Base-by-base conservation (phyloP, 1,284 basidiomycete genomes). In the Moesziomyces antarcticus region DNA sequence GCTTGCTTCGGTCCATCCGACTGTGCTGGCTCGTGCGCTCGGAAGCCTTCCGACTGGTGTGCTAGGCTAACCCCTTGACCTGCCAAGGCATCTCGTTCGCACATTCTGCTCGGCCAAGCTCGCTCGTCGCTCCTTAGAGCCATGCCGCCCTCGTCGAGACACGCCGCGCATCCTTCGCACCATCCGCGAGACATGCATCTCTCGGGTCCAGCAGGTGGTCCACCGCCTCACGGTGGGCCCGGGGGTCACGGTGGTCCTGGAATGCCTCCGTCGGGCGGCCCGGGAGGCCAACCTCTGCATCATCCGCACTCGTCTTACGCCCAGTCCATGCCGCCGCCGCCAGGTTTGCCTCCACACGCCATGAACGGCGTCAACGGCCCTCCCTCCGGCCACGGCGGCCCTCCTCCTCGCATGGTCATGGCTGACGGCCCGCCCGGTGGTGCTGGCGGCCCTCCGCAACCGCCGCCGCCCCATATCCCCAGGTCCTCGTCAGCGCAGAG, bases 241-340 rank as follows among this genome's bases (percentile, higher is more conserved):
- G n/a, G n/a, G n/a, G n/a, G n/a, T n/a, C n/a, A n/a, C 16, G 58
- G 59, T 16, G 66, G 51, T n/a, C 67, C 67, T 16, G 67, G 56
- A 27, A 56, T 56, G 57, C 54, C 61, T 27, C 50, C 66, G 14
- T 37, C 35, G 35, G 66, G 30, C 30, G 30, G 62, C 35, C 51
- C 71, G 4, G 66, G 52, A 51, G 61, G 65, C 9, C 62, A 55
- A 14, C 58, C 62, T 33, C 66, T 74, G 58, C 72, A 73, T 35
- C 70, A 75, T 48, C 63, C 67, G n/a, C 62, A 75, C 43, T 63
- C 72, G 0, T 62, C 63, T 48, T 75, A 71, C 20, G 58, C 63
- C 22, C 67, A 71, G 40, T 71, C 72, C 24, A 75, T 75, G 72
- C 63, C 63, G 13, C 72, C 72, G 22, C 72, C 71, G 40, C 71